Percentiles rank a stretch among this genome's conserved stretches.
Conservation (phyloP, 495 filamentous ascomycete species). For the Trichoderma asperelloides region DNA sequence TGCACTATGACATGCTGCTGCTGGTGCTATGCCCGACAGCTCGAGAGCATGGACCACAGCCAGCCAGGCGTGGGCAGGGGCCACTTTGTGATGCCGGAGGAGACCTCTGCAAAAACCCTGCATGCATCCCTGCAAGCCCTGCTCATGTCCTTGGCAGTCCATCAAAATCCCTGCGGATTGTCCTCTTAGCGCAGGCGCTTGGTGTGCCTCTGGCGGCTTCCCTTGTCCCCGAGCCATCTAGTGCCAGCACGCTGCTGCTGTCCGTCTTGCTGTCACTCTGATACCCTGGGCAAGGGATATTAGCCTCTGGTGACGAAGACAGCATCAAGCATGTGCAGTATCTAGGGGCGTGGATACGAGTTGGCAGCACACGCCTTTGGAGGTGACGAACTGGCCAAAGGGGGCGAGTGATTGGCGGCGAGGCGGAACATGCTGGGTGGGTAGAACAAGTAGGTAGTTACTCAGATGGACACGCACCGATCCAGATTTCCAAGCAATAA, state of each 20-base stretch:
- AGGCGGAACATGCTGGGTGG: constrained; percentile 1
- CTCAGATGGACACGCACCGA: neutral
- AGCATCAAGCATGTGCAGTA: neutral
- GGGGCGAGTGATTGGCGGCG: constrained; percentile 1
- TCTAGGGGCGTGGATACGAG: constrained; percentile 2
- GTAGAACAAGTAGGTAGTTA: neutral
- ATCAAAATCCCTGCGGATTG: neutral
- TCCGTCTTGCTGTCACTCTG: neutral
- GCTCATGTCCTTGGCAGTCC: neutral
- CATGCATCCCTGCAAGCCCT: constrained; percentile 1
- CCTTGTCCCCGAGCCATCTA: neutral
- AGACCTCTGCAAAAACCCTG: constrained; percentile 1
- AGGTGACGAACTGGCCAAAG: neutral
- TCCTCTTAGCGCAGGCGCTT: neutral
- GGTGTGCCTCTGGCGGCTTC: neutral
- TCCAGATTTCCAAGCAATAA: neutral
- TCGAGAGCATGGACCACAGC: neutral
- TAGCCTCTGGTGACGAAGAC: neutral
- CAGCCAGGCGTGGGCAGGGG: neutral
- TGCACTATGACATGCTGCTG: neutral
- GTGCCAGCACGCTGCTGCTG: neutral
- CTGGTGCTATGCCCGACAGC: neutral
- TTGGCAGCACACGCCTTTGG: neutral
- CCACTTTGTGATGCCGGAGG: neutral
- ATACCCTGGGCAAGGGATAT: neutral